A percentile compares a stretch with the other conserved stretches of the same genome.
phyloP scores from a whole-genome alignment of 352 stramenopile species.

The Achlya hypogyna region DNA sequence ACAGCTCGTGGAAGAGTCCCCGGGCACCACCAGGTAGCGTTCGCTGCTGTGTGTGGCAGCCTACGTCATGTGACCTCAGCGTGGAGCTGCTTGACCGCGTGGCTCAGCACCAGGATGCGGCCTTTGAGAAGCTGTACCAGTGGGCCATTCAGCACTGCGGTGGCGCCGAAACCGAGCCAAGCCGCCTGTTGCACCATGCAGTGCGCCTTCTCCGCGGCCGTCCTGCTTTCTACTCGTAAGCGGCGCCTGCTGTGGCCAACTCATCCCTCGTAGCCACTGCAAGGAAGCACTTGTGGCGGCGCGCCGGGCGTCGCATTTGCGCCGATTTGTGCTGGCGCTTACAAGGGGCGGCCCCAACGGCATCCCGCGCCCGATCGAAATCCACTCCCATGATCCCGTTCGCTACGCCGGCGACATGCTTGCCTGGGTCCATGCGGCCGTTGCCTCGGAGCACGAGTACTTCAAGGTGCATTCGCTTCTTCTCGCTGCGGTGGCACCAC shows the following conservation, averaged over 20 bases:
- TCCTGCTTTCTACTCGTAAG: conserved; percentile 69
- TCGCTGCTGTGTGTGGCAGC: not conserved
- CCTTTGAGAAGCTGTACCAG: conserved; percentile 78
- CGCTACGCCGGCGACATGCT: conserved; percentile 85
- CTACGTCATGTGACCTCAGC: conserved; percentile 21
- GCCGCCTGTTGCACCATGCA: conserved; percentile 49
- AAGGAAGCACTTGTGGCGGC: conserved; percentile 61
- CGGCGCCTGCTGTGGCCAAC: not conserved
- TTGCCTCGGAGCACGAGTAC: conserved; percentile 75
- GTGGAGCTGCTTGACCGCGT: conserved; percentile 83
- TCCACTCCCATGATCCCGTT: conserved; percentile 80
- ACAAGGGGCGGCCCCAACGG: conserved; percentile 62
- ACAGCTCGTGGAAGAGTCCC: conserved; percentile 21
- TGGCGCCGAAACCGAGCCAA: conserved; percentile 56
- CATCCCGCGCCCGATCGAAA: conserved; percentile 75
- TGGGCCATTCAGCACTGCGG: conserved; percentile 79
- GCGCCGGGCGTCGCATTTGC: conserved; percentile 45
- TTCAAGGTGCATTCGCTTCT: conserved; percentile 33
- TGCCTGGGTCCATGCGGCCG: conserved; percentile 78
- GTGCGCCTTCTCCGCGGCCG: conserved; percentile 55
- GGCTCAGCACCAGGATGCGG: conserved; percentile 71
- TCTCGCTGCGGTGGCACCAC: not conserved
- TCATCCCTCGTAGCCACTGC: conserved; percentile 44
- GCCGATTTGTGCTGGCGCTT: conserved; percentile 67
- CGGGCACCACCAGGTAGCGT: conserved; percentile 19